Evolutionary conservation across 2,329 filamentous ascomycete species (phyloP).

Genomic region (Coniochaeta sp.): DNA sequence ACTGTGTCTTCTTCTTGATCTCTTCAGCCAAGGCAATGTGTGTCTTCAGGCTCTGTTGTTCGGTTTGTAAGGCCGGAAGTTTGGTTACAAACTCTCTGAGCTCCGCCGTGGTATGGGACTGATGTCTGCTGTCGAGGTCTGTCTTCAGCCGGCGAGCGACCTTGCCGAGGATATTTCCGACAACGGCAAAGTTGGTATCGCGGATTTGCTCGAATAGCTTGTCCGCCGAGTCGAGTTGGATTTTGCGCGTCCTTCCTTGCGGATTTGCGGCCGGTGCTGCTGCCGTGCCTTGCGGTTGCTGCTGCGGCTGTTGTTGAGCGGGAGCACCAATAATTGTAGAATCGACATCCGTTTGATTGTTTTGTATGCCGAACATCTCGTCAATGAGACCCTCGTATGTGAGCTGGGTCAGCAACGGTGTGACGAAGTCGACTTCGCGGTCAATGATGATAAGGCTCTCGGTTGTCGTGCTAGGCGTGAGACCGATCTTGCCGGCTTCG

Average conservation of each 20-base stretch:
- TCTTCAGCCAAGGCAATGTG: conserved; percentile 92
- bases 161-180: conserved; percentile 82
- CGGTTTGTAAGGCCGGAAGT: conserved; percentile 83
- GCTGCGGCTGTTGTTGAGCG: conserved; percentile 38
- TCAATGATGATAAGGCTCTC: conserved; percentile 94
- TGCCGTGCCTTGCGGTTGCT: conserved; percentile 45
- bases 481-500: conserved; percentile 54
- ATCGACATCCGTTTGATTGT: conserved; percentile 91
- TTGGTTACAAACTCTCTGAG: conserved; percentile 94
- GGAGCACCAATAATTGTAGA: conserved; percentile 79
- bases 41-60: conserved; percentile 85
- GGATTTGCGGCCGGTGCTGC: conserved; percentile 46
- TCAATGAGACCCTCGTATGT: conserved; percentile 97
- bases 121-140: conserved; percentile 84
- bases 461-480: conserved; percentile 78
- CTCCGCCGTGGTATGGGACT: conserved; percentile 81
- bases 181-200: conserved; percentile 91
- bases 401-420: conserved; percentile 83
- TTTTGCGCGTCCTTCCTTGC: conserved; percentile 71
- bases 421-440: conserved; percentile 89
- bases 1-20: conserved; percentile 86
- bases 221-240: conserved; percentile 83
- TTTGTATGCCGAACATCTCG: conserved; percentile 83
- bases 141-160: conserved; percentile 77
- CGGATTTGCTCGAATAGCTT: conserved; percentile 81